A percentile compares a stretch with the other conserved stretches of the same genome.
phyloP scores from a whole-genome alignment of 345 rosid genomes.

The Boechera divaricarpa region DNA sequence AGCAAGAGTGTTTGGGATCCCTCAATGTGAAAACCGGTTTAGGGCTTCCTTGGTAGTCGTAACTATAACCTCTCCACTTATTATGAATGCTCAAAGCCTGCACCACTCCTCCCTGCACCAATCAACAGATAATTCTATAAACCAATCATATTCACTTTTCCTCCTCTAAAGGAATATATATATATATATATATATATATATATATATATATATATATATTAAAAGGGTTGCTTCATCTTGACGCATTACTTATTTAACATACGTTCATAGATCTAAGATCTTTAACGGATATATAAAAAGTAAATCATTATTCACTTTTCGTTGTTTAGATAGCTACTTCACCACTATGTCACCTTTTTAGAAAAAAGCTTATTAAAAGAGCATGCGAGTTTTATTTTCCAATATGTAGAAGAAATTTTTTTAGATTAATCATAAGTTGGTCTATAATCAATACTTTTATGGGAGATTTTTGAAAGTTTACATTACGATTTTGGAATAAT shows the following conservation, averaged over 20 bases:
- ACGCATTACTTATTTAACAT: slow-evolving; percentile 16
- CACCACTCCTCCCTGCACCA: slow-evolving; percentile 63
- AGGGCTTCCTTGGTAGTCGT: slow-evolving; percentile 64
- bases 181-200: not conserved
- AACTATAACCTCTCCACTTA: slow-evolving; percentile 77
- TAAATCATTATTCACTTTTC: not conserved
- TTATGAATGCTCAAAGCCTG: slow-evolving; percentile 68
- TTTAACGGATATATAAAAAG: not conserved
- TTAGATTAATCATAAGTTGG: slow-evolving; percentile 2
- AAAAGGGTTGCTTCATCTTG: slow-evolving; percentile 15
- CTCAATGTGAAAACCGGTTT: slow-evolving; percentile 68
- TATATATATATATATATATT: not conserved
- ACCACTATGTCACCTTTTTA: not conserved
- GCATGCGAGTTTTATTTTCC: not conserved
- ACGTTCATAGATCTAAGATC: not conserved
- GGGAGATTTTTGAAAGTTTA: not conserved
- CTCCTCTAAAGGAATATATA: not conserved
- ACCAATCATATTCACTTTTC: not conserved
- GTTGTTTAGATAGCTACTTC: not conserved
- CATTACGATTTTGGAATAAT: slow-evolving; percentile 2
- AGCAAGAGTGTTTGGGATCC: slow-evolving; percentile 62
- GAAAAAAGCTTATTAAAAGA: not conserved
- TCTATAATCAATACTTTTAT: not conserved
- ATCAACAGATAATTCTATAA: slow-evolving; percentile 1
- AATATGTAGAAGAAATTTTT: not conserved